Base-by-base conservation (phyloP, 2,329 filamentous ascomycete species). In the Aspergillus costaricaensis region DNA sequence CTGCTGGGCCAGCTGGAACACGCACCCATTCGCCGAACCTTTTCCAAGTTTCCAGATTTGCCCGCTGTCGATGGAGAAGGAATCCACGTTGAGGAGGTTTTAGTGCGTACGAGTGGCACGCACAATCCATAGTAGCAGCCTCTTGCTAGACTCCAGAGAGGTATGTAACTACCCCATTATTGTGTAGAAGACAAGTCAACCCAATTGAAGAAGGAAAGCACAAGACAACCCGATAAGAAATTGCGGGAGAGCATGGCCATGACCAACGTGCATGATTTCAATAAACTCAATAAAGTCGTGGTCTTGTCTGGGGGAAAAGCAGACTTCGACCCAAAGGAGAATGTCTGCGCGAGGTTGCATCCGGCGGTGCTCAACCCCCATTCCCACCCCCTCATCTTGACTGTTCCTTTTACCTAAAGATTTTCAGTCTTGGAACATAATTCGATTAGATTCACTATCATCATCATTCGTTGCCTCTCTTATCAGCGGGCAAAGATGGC, bases 361-460 rank as follows among this genome's bases (percentile, higher is more conserved):
- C 55, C 57, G 52, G 55, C 48, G 43, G 43, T 43, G 47, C 56
- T 54, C 15, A 55, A 39, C 53, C 41, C 51, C 27, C 27, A 36
- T 58, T 23, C 51, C 49, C 47, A 49, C 23, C 47, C 47, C 56
- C 56, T 61, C 51, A 55, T 53, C 49, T 56, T 36, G 38, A 49
- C 39, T 36, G 17, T 67, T 67, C 56, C 55, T 65, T 65, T 70
- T 70, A 71, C 69, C 63, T 68, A 71, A 70, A 23, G 53, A 49
- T 47, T 68, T 67, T 41, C 10, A 15, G 55, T 15, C 23, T 36
- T 51, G 32, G 49, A 41, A 62, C 61, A 61, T 54, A 62, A 60
- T 58, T 36, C 12, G 44, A 58, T 59, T 53, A 57, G 60, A 51
- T 49, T 38, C 47, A 38, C 39, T 55, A 30, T 44, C 39, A 25